Evolutionary conservation across 2,329 filamentous ascomycete species (phyloP).

Genomic region (Fonsecaea multimorphosa): DNA sequence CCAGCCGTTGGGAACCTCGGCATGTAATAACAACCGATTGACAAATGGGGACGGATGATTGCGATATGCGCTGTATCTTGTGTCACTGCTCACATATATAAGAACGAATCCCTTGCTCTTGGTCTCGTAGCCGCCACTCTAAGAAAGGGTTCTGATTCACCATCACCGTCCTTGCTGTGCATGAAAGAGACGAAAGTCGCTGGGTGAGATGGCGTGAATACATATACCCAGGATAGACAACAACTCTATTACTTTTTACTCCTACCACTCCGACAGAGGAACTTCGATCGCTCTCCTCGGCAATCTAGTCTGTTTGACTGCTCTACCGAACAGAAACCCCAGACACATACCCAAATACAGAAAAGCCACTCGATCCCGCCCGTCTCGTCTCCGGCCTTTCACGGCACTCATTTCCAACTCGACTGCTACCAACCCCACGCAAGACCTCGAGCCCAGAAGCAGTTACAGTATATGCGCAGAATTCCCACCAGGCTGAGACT

Average conservation of each 20-base stretch:
- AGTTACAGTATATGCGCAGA: constrained; percentile 7
- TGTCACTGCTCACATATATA: constrained; percentile 21
- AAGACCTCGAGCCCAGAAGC: not conserved
- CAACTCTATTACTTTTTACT: not conserved
- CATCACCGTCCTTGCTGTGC: not conserved
- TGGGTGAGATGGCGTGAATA: not conserved
- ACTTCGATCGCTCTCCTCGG: not conserved
- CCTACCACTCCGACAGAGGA: not conserved
- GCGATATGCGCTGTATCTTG: constrained; percentile 30
- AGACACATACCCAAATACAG: too few relatives aligned
- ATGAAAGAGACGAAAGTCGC: not conserved
- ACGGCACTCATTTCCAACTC: too few relatives aligned
- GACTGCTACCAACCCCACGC: too few relatives aligned
- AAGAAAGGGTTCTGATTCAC: not conserved
- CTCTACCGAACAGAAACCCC: not conserved
- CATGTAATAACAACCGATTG: constrained; percentile 9
- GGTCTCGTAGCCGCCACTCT: not conserved
- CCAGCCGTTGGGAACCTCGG: constrained; percentile 20
- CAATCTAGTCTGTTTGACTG: too few relatives aligned
- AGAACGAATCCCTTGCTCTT: not conserved
- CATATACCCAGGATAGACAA: not conserved
- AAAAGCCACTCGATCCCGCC: too few relatives aligned
- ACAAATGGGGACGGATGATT: constrained; percentile 13
- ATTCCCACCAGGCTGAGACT: not conserved
- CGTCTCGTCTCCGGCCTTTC: too few relatives aligned